Base-by-base conservation (phyloP, 2,329 filamentous ascomycete species). In the Diaporthe ampelina region DNA sequence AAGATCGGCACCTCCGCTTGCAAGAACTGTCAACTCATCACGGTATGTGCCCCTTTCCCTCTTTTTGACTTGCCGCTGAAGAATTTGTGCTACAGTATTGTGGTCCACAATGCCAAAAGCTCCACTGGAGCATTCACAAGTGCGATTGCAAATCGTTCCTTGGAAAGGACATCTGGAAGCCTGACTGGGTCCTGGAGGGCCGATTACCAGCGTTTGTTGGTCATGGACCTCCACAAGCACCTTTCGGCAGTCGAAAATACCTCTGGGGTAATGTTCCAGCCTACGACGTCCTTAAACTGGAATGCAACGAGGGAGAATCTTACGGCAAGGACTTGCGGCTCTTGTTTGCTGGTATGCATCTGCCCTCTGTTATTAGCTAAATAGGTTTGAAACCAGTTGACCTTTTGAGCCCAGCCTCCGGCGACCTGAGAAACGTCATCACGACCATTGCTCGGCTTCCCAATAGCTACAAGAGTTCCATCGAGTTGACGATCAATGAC, bases 231-330 rank as follows among this genome's bases (percentile, higher is more conserved):
- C 52, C 52, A 4, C 56, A 57, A 19, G 21, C 15, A 7, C 19
- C 19, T n/a, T 70, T 58, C 7, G 67, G 67, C 10, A 11, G 67
- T 13, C 10, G 19, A 10, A 58, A 70, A 11, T 70, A 54, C 6
- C 37, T 70, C 4, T 70, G 67, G 67, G 67, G 67, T 1, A 70
- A 70, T 7, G 13, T 70, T 29, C 67, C 67, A 4, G 67, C 67
- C 24, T 48, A 58, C 19, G 67, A 70, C n/a, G 29, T 70, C 52
- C 19, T 70, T 19, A 19, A 48, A 4, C 52, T 70, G 7, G 15
- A 0, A 35, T 24, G 9, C 7, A 58, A 70, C 15, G 67, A 70
- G 32, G 67, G 67, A 4, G 26, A 29, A 10, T 24, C 35, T 35
- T 48, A 70, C 21, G 10, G 21, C 15, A 8, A 40, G 24, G 7